Evolutionary conservation across 768 basidiomycete species (phyloP).

Genomic region (Gloeopeniophorella convolvens): DNA sequence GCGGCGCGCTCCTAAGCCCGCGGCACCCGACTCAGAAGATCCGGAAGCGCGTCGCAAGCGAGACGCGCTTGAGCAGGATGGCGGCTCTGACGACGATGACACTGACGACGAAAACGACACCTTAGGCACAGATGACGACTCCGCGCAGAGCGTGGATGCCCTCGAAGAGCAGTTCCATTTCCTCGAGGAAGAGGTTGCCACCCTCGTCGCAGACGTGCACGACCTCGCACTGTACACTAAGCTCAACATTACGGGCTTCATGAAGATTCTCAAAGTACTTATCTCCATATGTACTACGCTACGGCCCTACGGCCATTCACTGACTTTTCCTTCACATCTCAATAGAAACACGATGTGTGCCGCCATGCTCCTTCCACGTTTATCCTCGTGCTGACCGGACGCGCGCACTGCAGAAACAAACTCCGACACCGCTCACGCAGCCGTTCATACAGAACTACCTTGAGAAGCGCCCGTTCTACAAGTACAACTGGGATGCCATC

Average conservation of each 20-base stretch:
- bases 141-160: slow-evolving; percentile 57
- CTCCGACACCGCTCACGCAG: slow-evolving; percentile 70
- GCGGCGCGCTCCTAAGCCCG: slow-evolving; percentile 5
- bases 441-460: slow-evolving; percentile 89
- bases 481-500: slow-evolving; percentile 91
- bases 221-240: slow-evolving; percentile 92
- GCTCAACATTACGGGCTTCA: slow-evolving; percentile 96
- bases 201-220: slow-evolving; percentile 88
- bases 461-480: slow-evolving; percentile 93
- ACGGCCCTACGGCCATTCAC: neutral
- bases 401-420: slow-evolving; percentile 72
- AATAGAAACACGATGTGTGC: slow-evolving; percentile 87
- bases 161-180: slow-evolving; percentile 81
- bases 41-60: slow-evolving; percentile 25
- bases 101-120: slow-evolving; percentile 42
- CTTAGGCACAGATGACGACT: slow-evolving; percentile 30
- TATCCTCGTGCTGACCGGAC: neutral
- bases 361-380: neutral
- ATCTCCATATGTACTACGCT: neutral
- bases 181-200: slow-evolving; percentile 92
- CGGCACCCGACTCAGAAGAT: slow-evolving; percentile 22
- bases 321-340: neutral
- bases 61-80: slow-evolving; percentile 47
- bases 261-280: slow-evolving; percentile 91
- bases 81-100: slow-evolving; percentile 66